These are phyloP conservation scores for Talaromyces sp. DNA, from an alignment of 2,329 filamentous ascomycete species.

Conservation along the genomic window DNA sequence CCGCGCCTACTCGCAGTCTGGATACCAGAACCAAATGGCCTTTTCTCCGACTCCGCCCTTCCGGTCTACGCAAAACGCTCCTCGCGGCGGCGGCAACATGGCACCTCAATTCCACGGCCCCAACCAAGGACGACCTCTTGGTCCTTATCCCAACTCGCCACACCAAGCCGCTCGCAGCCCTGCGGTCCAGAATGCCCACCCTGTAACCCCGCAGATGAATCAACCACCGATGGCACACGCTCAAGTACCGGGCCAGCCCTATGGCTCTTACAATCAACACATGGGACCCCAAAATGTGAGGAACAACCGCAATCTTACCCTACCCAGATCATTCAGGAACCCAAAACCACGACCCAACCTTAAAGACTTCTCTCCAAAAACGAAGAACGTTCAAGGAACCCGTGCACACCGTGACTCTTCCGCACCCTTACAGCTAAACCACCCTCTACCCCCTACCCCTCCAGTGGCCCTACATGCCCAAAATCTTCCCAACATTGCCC, in stretches of 20 bases:
- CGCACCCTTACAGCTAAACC: neutral
- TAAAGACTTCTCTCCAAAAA: conserved; percentile 16
- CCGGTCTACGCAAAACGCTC: conserved; percentile 47
- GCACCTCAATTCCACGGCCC: conserved; percentile 45
- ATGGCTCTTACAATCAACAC: conserved; percentile 54
- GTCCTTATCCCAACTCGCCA: conserved; percentile 58
- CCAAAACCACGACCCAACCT: conserved; percentile 13
- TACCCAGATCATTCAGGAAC: conserved; percentile 23
- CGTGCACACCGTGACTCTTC: conserved; percentile 11
- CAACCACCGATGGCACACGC: conserved; percentile 62
- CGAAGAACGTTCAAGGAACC: conserved; percentile 26
- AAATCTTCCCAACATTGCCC: conserved; percentile 53
- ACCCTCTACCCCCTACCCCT: conserved; percentile 8
- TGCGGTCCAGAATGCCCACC: conserved; percentile 60
- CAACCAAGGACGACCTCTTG: conserved; percentile 37
- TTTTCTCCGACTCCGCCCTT: conserved; percentile 52
- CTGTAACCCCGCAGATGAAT: conserved; percentile 65
- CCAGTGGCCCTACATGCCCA: neutral
- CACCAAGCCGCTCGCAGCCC: conserved; percentile 61
- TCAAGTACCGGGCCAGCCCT: conserved; percentile 57
- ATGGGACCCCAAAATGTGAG: conserved; percentile 58
- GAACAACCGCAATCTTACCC: conserved; percentile 31
- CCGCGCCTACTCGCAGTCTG: conserved; percentile 51
- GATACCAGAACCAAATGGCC: conserved; percentile 48
- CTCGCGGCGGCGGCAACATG: conserved; percentile 48